Base-by-base conservation (phyloP, 345 rosid species). In the Anacardium occidentale region DNA sequence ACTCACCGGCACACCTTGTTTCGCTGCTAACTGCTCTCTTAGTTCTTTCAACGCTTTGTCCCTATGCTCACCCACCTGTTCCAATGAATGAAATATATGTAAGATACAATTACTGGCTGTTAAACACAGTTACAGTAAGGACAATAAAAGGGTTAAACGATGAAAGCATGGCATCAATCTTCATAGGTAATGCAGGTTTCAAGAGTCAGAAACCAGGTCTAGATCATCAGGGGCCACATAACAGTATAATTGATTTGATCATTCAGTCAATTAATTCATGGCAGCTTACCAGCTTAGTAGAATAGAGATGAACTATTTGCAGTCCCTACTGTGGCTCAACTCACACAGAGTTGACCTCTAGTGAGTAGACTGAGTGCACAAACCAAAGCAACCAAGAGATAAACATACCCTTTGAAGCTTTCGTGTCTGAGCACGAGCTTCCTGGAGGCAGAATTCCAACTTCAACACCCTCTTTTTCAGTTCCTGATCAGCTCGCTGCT, bases 401-500 rank as follows among this genome's bases (percentile, higher is more conserved):
- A 3, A 71, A 45, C 25, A 65, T 76, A 89, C 98, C 91, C 92
- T 81, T 18, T 85, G 95, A 53, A 92, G 96, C 78, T 87, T 94
- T 74, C 91, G 83, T 20, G 89, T 88, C 82, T 89, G 98, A 74
- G 90, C 69, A 72, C 88, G 93, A 63, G 95, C 87, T 79, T 94
- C 97, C 25, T 90, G 97, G 69, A 92, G 93, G 85, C 92, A 92
- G 78, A 94, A 92, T 65, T 92, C 98, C 80, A 94, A 71, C 84
- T 88, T 94, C 86, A 91, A 73, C 62, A 90, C 97, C 73, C 88
- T 85, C 89, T 89, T 94, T 69, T 87, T 94, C 52, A 90, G 85
- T 71, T 94, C 97, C 74, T 92, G 97, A 82, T 89, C 97, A 53
- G 87, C 84, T 75, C 90, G 83, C 21, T 82, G 79, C 72, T 92